phyloP scores from a whole-genome alignment of 73 alveolate genomes.

The Symbiodinium pilosum region DNA sequence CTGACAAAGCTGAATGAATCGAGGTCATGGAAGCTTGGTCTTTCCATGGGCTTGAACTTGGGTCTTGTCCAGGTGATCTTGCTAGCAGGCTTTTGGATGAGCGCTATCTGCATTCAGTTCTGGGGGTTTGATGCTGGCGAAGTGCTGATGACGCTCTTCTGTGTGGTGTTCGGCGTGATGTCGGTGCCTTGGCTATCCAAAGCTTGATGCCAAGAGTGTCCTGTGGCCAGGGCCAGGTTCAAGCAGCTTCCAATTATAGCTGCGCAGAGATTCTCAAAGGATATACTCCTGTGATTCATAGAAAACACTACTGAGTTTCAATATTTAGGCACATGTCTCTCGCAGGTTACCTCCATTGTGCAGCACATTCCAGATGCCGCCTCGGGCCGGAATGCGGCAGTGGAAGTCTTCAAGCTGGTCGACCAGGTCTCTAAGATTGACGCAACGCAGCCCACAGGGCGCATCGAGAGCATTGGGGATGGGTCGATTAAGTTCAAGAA shows the following conservation, averaged over 20 bases:
- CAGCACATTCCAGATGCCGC: slow-evolving; percentile 14
- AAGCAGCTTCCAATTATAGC: too few relatives aligned
- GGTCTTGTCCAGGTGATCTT: slow-evolving; percentile 45
- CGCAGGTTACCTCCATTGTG: background rate
- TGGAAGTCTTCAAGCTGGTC: background rate
- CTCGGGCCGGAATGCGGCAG: background rate
- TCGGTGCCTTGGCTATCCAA: too few relatives aligned
- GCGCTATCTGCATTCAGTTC: slow-evolving; percentile 30
- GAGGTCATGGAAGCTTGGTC: background rate
- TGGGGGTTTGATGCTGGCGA: slow-evolving; percentile 7
- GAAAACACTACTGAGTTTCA: background rate
- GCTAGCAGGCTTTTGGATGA: slow-evolving; percentile 38
- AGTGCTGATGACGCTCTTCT: slow-evolving; percentile 58
- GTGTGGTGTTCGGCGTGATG: slow-evolving; percentile 25
- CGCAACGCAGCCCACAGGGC: background rate
- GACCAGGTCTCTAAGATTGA: background rate
- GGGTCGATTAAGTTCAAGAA: background rate
- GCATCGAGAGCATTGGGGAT: background rate
- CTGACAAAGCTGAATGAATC: background rate
- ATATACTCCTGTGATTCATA: background rate
- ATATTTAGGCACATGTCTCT: too few relatives aligned
- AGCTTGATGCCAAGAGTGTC: too few relatives aligned
- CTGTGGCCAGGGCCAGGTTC: too few relatives aligned
- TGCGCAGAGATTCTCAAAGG: too few relatives aligned
- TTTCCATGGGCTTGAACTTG: background rate